Percentiles rank a stretch among this genome's conserved stretches.
These are phyloP conservation scores for Trapa bicornis DNA, from an alignment of 345 rosid species.

Conservation along the genomic window DNA sequence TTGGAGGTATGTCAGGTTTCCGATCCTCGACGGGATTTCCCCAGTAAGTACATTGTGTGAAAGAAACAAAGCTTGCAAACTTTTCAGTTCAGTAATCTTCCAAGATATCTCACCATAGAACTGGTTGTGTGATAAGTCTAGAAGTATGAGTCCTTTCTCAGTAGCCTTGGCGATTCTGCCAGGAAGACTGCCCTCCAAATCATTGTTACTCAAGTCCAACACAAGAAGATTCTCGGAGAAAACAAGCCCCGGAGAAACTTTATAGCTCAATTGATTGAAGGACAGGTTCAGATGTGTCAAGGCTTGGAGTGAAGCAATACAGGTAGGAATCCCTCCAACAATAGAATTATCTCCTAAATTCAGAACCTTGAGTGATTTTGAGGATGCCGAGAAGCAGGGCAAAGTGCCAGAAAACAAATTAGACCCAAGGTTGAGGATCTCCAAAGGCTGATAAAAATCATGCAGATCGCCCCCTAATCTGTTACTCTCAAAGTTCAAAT, in stretches of 20 bases:
- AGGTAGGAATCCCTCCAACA: conserved; percentile 81
- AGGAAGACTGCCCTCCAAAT: conserved; percentile 60
- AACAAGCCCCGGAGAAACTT: conserved; percentile 56
- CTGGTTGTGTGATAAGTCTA: conserved; percentile 63
- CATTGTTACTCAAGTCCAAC: conserved; percentile 75
- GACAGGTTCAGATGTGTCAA: conserved; percentile 62
- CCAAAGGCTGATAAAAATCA: conserved; percentile 55
- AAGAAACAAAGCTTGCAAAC: conserved; percentile 72
- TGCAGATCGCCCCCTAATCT: conserved; percentile 38
- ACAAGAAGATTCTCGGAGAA: conserved; percentile 61
- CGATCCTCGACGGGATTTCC: conserved; percentile 67
- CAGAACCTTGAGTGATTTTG: conserved; percentile 36
- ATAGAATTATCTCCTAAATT: conserved; percentile 56
- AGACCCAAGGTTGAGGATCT: conserved; percentile 53
- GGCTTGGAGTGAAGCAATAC: conserved; percentile 47
- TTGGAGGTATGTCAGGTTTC: conserved; percentile 82
- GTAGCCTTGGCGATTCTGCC: conserved; percentile 43
- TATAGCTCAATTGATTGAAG: conserved; percentile 45
- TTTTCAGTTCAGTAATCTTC: conserved; percentile 63
- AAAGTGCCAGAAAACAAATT: conserved; percentile 65
- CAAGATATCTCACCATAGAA: conserved; percentile 65
- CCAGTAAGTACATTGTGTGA: conserved; percentile 70
- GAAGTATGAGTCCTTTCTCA: conserved; percentile 72
- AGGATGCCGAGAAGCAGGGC: conserved; percentile 65
- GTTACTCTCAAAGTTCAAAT: conserved; percentile 57